Base-by-base conservation (phyloP, 257 asterid genomes). In the Salvia miltiorrhiza region DNA sequence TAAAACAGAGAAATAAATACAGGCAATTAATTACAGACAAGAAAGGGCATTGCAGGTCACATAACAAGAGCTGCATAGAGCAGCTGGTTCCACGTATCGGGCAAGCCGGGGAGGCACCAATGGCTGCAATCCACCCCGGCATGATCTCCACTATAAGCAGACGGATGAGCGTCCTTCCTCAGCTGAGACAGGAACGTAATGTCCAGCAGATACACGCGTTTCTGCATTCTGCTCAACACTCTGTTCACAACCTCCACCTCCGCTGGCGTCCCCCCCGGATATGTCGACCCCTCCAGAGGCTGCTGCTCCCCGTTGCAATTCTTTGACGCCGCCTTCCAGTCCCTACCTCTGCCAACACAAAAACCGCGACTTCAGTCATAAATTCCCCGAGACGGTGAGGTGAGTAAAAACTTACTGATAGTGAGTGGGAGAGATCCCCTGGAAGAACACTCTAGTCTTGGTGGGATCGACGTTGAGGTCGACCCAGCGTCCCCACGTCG, bases 81-180 rank as follows among this genome's bases (percentile, higher is more conserved):
- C 54, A 89, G 76, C 79, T 87, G 93, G 71, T 89, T 89, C 96
- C 96, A 89, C 1, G 95, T 87, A 76, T 89, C 96, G 0, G 96
- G 96, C 74, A 89, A 74, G 9, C 96, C 96, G 1, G 96, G 95
- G 5, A 89, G 87, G 73, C 96, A 87, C 96, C 96, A 89, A 65
- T 89, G 96, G 76, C 95, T 87, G 80, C 96, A 89, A 63, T 89
- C 96, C 2, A 76, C 79, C 10, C 86, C 90, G 0, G 81, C 40
- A 30, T 75, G 90, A 52, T 52, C 78, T 0, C 90, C 92, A 1
- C 95, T 75, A 28, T 87, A 89, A 49, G 73, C 71, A 1, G 92
- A 85, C 7, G 96, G 96, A 75, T 87, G 96, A 23, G 92, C 96
- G 67, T 89, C 96, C 72, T 82, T 85, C 73, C 96, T 82, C 23